A percentile compares a stretch with the other conserved stretches of the same genome.
phyloP scores from a whole-genome alignment of 805 yeast species.

The Myxozyma vanderwaltii region DNA sequence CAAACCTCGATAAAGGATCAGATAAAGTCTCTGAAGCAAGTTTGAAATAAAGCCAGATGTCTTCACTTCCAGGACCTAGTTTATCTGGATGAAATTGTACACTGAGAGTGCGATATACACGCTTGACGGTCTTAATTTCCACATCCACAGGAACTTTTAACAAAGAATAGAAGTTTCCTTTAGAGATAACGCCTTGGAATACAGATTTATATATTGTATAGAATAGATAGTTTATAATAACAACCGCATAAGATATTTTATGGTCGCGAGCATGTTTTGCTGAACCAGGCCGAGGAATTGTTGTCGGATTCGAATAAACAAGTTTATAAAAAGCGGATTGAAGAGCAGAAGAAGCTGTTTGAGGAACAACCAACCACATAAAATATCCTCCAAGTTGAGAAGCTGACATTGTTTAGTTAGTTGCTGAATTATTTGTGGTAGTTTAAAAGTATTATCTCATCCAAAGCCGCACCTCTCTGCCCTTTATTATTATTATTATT shows the following conservation, averaged over 20 bases:
- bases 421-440: neutral
- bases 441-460: neutral
- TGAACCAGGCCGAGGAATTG: slow-evolving; percentile 15
- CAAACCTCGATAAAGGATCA: slow-evolving; percentile 73
- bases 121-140: slow-evolving; percentile 29
- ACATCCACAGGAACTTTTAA: slow-evolving; percentile 34
- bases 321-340: slow-evolving; percentile 34
- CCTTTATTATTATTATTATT: neutral
- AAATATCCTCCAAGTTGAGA: slow-evolving; percentile 8
- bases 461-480: neutral
- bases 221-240: slow-evolving; percentile 31
- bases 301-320: slow-evolving; percentile 2
- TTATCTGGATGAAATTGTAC: slow-evolving; percentile 45
- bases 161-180: slow-evolving; percentile 34
- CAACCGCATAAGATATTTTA: slow-evolving; percentile 22
- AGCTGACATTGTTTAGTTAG: neutral
- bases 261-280: slow-evolving; percentile 21
- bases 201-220: slow-evolving; percentile 34
- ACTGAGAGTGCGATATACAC: slow-evolving; percentile 35
- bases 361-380: slow-evolving; percentile 37
- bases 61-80: slow-evolving; percentile 23
- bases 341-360: slow-evolving; percentile 28
- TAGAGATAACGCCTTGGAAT: slow-evolving; percentile 25
- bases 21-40: slow-evolving; percentile 75
- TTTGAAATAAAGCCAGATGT: slow-evolving; percentile 56